Percentiles rank a stretch among this genome's conserved stretches.
phyloP scores from a whole-genome alignment of 1,284 basidiomycete species.

The Paramarasmius palmivorus region DNA sequence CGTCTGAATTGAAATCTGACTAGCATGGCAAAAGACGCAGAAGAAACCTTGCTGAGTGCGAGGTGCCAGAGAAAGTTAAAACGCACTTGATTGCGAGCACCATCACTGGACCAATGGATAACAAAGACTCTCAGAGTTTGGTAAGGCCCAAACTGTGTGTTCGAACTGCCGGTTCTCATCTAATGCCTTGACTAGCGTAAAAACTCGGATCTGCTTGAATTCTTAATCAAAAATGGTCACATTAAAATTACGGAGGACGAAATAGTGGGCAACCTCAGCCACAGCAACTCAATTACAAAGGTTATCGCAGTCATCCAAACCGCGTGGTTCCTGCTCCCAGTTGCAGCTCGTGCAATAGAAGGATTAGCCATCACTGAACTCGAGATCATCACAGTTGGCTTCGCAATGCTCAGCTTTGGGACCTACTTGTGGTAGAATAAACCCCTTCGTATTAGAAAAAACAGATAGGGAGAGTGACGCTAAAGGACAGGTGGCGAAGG shows the following conservation, averaged over 20 bases:
- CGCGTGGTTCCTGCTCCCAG: neutral
- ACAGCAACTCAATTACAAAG: neutral
- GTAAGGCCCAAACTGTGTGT: too few relatives aligned
- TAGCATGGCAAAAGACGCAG: too few relatives aligned
- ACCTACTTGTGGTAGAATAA: constrained; percentile 2
- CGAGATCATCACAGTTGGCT: neutral
- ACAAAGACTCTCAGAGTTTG: too few relatives aligned
- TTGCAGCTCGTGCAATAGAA: neutral
- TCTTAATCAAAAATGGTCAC: neutral
- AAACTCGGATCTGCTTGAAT: neutral
- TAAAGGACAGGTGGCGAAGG: too few relatives aligned
- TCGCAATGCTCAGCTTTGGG: neutral
- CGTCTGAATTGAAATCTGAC: too few relatives aligned
- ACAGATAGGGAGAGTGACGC: too few relatives aligned
- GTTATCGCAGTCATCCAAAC: neutral
- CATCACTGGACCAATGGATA: too few relatives aligned
- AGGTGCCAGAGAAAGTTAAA: too few relatives aligned
- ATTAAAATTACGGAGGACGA: neutral
- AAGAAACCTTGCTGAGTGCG: too few relatives aligned
- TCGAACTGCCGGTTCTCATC: too few relatives aligned
- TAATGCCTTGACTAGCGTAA: too few relatives aligned
- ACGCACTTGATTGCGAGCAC: too few relatives aligned
- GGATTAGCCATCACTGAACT: neutral
- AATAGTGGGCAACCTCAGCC: neutral
- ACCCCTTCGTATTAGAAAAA: neutral